Evolutionary conservation across 2,329 filamentous ascomycete genomes (phyloP).

Genomic region (Nigrospora oryzae): DNA sequence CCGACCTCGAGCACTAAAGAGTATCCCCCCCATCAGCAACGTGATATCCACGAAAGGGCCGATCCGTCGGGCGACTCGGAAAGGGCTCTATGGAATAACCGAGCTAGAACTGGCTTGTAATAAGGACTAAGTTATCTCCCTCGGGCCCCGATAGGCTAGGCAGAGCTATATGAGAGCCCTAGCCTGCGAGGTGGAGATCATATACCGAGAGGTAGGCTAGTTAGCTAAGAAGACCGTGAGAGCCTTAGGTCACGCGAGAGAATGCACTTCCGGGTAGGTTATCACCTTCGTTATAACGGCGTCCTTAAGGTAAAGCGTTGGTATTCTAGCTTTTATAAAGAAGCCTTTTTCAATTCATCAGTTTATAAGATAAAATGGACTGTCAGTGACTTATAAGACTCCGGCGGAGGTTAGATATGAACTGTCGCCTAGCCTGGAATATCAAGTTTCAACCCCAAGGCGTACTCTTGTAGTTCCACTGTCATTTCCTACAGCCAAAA

Average conservation of each 20-base stretch:
- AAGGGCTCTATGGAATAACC: neutral
- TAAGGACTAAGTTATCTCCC: slow-evolving; percentile 18
- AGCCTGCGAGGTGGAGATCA: slow-evolving; percentile 33
- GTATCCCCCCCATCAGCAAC: slow-evolving; percentile 34
- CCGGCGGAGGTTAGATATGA: slow-evolving; percentile 2
- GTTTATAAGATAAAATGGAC: neutral
- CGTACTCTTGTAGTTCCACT: neutral
- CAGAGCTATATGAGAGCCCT: slow-evolving; percentile 32
- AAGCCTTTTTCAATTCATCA: no score
- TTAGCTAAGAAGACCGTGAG: slow-evolving; percentile 12
- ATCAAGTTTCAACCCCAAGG: no score
- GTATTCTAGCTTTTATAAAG: slow-evolving; percentile 14
- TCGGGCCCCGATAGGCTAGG: slow-evolving; percentile 30
- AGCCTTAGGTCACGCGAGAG: slow-evolving; percentile 16
- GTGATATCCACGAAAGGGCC: slow-evolving; percentile 23
- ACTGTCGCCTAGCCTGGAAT: neutral
- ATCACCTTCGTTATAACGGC: slow-evolving; percentile 14
- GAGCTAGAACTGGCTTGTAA: neutral
- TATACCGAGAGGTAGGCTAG: slow-evolving; percentile 17
- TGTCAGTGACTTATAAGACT: slow-evolving; percentile 1
- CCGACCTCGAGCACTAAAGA: no score
- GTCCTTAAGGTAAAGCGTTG: slow-evolving; percentile 21
- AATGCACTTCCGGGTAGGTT: slow-evolving; percentile 19
- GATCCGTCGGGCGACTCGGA: neutral
- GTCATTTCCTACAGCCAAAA: neutral